Evolutionary conservation across 108 stramenopile genomes (phyloP).

Genomic region (Schizochytrium sp.): DNA sequence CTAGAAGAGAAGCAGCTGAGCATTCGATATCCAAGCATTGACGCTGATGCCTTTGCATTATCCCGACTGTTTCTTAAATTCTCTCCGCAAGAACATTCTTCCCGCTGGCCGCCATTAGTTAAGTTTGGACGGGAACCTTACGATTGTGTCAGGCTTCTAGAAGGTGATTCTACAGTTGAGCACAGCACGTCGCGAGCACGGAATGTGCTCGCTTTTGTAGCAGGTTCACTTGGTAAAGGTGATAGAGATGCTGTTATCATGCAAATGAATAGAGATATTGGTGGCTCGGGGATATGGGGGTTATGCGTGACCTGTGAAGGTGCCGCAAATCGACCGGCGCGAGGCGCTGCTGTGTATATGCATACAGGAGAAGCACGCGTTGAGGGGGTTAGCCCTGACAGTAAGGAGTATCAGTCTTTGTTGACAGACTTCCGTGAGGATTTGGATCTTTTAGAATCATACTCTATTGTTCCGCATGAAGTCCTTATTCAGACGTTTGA

Average conservation of each 20-base stretch:
- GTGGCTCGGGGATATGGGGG: neutral
- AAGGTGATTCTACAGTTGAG: neutral
- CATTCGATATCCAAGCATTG: neutral
- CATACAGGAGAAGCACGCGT: constrained; percentile 12
- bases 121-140: constrained; percentile 45
- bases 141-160: constrained; percentile 34
- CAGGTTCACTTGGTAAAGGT: neutral
- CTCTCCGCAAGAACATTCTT: constrained; percentile 1
- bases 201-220: constrained; percentile 9
- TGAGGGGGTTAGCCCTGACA: neutral
- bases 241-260: neutral
- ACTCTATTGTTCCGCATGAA: neutral
- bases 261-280: neutral
- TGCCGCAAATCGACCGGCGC: neutral
- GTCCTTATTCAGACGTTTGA: neutral
- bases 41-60: neutral
- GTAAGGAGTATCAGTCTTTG: neutral
- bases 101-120: constrained; percentile 13
- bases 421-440: neutral
- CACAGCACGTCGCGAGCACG: neutral
- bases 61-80: neutral
- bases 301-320: constrained; percentile 26
- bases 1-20: neutral
- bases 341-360: neutral
- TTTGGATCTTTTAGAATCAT: neutral